phyloP scores from a whole-genome alignment of 139 green algal genomes.

The Penium margaritaceum region DNA sequence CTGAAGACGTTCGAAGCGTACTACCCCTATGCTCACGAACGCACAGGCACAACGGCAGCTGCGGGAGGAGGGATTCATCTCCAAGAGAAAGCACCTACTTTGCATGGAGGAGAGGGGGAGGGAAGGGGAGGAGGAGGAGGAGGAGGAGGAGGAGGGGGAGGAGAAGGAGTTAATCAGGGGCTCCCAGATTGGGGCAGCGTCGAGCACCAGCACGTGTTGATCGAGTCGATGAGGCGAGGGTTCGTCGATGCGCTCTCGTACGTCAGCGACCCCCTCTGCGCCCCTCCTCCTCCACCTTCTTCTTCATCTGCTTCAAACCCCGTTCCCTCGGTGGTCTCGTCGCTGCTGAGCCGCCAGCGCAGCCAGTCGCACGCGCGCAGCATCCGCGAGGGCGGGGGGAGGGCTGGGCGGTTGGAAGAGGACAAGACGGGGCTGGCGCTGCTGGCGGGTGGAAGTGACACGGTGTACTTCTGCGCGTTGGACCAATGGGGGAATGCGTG shows the following conservation, averaged over 20 bases:
- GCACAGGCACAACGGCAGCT: no score
- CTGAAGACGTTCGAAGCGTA: slow-evolving; percentile 61
- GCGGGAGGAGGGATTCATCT: no score
- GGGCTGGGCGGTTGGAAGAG: not conserved
- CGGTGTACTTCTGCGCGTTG: slow-evolving; percentile 63
- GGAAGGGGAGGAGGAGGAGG: not conserved
- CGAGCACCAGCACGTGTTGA: slow-evolving; percentile 51
- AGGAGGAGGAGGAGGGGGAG: not conserved
- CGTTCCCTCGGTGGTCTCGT: not conserved
- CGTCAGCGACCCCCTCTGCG: slow-evolving; percentile 52
- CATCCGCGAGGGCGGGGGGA: not conserved
- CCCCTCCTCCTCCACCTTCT: slow-evolving; percentile 43
- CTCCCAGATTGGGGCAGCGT: slow-evolving; percentile 46
- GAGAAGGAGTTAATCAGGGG: no score
- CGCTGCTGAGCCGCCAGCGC: slow-evolving; percentile 17
- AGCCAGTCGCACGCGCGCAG: slow-evolving; percentile 40
- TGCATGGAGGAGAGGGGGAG: not conserved
- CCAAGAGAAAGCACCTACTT: not conserved
- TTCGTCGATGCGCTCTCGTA: slow-evolving; percentile 62
- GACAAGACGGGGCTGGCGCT: not conserved
- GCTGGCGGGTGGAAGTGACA: slow-evolving; percentile 48
- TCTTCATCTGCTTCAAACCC: no score
- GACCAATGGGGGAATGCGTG: slow-evolving; percentile 62
- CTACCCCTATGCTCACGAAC: no score
- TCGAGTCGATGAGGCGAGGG: slow-evolving; percentile 58